Evolutionary conservation across 2,329 filamentous ascomycete species (phyloP).

Genomic region (Fusarium praegraminearum): DNA sequence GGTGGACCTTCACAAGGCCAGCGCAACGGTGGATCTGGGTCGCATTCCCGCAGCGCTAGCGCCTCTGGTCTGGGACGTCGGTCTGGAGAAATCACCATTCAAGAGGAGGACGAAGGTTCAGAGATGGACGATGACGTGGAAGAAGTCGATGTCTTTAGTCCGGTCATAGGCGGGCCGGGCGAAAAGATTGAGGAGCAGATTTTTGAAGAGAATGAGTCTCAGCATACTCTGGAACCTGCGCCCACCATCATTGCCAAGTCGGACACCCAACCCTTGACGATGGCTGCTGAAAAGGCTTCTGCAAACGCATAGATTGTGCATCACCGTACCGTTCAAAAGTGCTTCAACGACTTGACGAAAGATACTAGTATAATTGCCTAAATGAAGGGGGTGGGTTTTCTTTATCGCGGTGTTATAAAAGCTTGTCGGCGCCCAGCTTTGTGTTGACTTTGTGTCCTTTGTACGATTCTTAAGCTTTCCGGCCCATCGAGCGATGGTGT

Average conservation of each 20-base stretch:
- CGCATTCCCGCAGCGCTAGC: slow-evolving; percentile 70
- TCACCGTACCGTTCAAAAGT: slow-evolving; percentile 9
- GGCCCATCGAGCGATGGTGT: slow-evolving; percentile 11
- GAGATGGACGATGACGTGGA: slow-evolving; percentile 63
- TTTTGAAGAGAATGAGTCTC: slow-evolving; percentile 56
- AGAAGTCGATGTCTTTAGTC: slow-evolving; percentile 70
- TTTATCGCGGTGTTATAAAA: slow-evolving; percentile 27
- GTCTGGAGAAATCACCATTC: slow-evolving; percentile 80
- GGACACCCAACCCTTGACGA: slow-evolving; percentile 6
- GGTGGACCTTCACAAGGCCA: slow-evolving; percentile 54
- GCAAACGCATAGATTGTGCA: slow-evolving; percentile 16
- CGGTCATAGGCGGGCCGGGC: slow-evolving; percentile 59
- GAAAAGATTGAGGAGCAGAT: slow-evolving; percentile 62
- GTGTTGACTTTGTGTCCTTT: slow-evolving; percentile 28
- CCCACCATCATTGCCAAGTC: slow-evolving; percentile 34
- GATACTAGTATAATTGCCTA: slow-evolving; percentile 39
- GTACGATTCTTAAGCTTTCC: slow-evolving; percentile 30
- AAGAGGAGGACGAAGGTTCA: slow-evolving; percentile 71
- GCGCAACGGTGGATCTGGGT: slow-evolving; percentile 53
- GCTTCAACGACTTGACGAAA: slow-evolving; percentile 46
- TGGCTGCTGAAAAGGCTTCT: slow-evolving; percentile 29
- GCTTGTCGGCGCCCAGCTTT: slow-evolving; percentile 27
- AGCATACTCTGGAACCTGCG: slow-evolving; percentile 35
- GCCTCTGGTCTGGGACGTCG: slow-evolving; percentile 72
- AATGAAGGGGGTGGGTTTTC: slow-evolving; percentile 21